Base-by-base conservation (phyloP, 163 green algal species). In the Chlamydomonas reinhardtii region DNA sequence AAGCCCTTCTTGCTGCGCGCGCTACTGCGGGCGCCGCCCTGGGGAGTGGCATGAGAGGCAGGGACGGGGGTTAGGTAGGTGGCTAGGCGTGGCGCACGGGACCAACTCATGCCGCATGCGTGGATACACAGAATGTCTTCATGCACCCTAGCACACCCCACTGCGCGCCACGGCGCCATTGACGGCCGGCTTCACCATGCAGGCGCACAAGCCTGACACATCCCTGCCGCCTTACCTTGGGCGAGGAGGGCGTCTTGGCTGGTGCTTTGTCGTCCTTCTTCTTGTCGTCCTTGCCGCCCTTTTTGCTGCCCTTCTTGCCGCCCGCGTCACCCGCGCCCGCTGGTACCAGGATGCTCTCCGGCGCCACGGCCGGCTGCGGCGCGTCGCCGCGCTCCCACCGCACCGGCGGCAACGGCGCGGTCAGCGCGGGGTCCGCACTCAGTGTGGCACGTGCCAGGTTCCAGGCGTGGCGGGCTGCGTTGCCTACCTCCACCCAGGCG, bases 401-500 rank as follows among this genome's bases (percentile, higher is more conserved):
- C 43, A 91, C 83, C 32, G 65, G 35, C 29, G 80, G 66, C 39
- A 69, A 68, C 24, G 86, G 75, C 3, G 52, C 66, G 64, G 74
- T 86, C 17, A 91, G 77, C n/a, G 66, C 37, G 11, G 89, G 71
- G 64, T 91, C 86, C 2, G 62, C 22, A 65, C 93, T 94, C 29
- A 95, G 76, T 54, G 94, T 78, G 39, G 22, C 70, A 6, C 90
- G 85, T 25, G 66, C 75, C 34, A 74, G 74, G 73, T 92, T 94
- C 89, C 89, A 93, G 31, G 91, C 66, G 68, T 92, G 83, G 12
- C 79, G 82, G 8, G 64, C 61, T 20, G 90, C 84, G 37, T 90
- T 92, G 32, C 91, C 76, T 24, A 92, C 48, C 80, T 94, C 75
- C 20, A 90, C 79, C 93, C 93, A 95, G 25, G 84, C 85, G 4